A percentile compares a stretch with the other conserved stretches of the same genome.
Evolutionary conservation across 169 alveolate genomes (phyloP).

Genomic region (Plasmodium berghei): DNA sequence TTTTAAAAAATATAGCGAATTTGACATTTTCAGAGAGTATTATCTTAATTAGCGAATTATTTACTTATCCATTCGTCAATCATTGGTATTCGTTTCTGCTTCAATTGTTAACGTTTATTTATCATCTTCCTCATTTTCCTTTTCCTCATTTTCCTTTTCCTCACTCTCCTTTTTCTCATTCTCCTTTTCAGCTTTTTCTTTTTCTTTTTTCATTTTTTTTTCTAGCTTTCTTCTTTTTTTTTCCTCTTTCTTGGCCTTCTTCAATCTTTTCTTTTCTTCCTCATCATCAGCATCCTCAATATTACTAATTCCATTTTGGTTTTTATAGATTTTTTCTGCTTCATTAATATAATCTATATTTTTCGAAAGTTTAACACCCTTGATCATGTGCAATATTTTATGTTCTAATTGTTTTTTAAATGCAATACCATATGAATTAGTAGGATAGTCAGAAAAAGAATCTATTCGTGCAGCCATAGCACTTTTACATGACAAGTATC

Average conservation of each 20-base stretch:
- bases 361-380: slow-evolving; percentile 86
- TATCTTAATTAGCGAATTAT: background rate
- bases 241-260: slow-evolving; percentile 78
- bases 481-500: slow-evolving; percentile 98
- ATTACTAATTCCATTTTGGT: background rate
- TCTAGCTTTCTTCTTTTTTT: slow-evolving; percentile 77
- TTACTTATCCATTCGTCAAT: background rate
- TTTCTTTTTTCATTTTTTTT: slow-evolving; percentile 70
- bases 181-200: slow-evolving; percentile 10
- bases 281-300: slow-evolving; percentile 75
- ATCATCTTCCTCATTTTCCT: slow-evolving; percentile 9
- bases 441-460: slow-evolving; percentile 86
- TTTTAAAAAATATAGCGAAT: no score
- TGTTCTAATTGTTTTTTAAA: slow-evolving; percentile 95
- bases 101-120: background rate
- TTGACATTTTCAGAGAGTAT: no score
- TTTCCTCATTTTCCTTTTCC: background rate
- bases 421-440: slow-evolving; percentile 94
- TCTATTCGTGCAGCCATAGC: slow-evolving; percentile 99
- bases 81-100: background rate
- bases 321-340: slow-evolving; percentile 85
- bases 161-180: slow-evolving; percentile 11
- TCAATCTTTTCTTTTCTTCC: slow-evolving; percentile 68
- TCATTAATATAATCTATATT: slow-evolving; percentile 92
- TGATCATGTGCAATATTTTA: slow-evolving; percentile 92